Conservation (phyloP, 768 basidiomycete species). For the Austroboletus eburneus region DNA sequence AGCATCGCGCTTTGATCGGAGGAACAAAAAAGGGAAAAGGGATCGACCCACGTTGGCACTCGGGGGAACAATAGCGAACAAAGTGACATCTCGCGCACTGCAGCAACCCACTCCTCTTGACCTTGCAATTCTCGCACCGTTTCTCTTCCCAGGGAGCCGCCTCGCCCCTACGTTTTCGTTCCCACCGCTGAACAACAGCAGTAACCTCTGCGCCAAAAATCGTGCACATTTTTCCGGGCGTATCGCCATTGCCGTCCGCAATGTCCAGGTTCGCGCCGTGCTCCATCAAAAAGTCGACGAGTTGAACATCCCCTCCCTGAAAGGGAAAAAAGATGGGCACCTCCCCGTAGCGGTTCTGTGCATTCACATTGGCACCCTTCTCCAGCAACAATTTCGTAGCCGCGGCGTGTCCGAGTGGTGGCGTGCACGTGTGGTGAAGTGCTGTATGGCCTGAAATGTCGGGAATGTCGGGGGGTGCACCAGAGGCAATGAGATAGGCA, state of each 20-base stretch:
- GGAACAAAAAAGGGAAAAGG: neutral
- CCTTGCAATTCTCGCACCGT: conserved; percentile 39
- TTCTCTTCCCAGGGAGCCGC: conserved; percentile 40
- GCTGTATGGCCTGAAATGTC: conserved; percentile 51
- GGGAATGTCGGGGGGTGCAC: conserved; percentile 36
- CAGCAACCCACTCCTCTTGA: conserved; percentile 32
- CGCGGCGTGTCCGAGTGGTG: conserved; percentile 20
- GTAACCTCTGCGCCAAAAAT: conserved; percentile 41
- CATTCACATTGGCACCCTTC: conserved; percentile 46
- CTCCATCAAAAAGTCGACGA: conserved; percentile 47
- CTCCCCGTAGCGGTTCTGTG: conserved; percentile 46
- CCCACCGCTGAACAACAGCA: conserved; percentile 43
- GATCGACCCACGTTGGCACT: conserved; percentile 47
- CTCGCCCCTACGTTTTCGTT: conserved; percentile 43
- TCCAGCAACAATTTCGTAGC: conserved; percentile 40
- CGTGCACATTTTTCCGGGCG: conserved; percentile 30
- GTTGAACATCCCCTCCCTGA: conserved; percentile 28
- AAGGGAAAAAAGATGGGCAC: conserved; percentile 37
- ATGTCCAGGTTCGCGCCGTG: conserved; percentile 43
- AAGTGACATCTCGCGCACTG: conserved; percentile 43
- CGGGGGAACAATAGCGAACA: conserved; percentile 48
- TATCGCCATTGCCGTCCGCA: conserved; percentile 36
- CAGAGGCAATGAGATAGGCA: conserved; percentile 38
- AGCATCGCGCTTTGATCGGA: neutral
- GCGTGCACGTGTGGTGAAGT: conserved; percentile 42